Percentiles rank a stretch among this genome's conserved stretches.
These are phyloP conservation scores for Tagetes erecta DNA, from an alignment of 129 eudicot genomes.

Conservation along the genomic window DNA sequence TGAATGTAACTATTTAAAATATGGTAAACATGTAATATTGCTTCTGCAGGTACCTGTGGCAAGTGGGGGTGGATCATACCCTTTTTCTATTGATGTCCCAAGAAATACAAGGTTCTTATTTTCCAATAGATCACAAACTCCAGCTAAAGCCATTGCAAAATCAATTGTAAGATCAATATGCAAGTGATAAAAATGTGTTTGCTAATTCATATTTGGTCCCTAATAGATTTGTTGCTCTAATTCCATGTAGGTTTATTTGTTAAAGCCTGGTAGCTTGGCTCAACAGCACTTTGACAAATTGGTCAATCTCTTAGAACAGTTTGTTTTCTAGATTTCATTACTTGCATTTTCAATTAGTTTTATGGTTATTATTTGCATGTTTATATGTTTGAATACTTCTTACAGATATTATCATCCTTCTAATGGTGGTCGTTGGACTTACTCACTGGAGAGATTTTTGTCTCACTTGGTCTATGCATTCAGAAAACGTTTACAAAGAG, in stretches of 20 bases:
- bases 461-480: conserved; percentile 73
- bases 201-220: conserved; percentile 21
- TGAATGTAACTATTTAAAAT: neutral
- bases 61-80: conserved; percentile 84
- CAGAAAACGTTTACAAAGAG: conserved; percentile 72
- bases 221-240: conserved; percentile 1
- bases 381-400: conserved; percentile 23
- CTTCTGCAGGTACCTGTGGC: conserved; percentile 91
- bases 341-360: conserved; percentile 11
- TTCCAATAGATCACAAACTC: conserved; percentile 75
- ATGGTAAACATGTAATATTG: neutral
- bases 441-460: conserved; percentile 80
- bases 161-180: conserved; percentile 66
- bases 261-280: conserved; percentile 82
- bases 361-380: conserved; percentile 15
- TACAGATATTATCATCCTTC: conserved; percentile 98
- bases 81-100: conserved; percentile 84
- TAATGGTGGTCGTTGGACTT: conserved; percentile 99
- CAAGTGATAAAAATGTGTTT: conserved; percentile 17
- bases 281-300: conserved; percentile 81
- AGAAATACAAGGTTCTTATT: conserved; percentile 93
- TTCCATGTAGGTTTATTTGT: conserved; percentile 64
- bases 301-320: conserved; percentile 99
- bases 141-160: conserved; percentile 87
- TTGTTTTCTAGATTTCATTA: conserved; percentile 55